Percentiles rank a stretch among this genome's conserved stretches.
Conservation (phyloP, 371 early-diverging fungal species). For the Mortierella sp. region DNA sequence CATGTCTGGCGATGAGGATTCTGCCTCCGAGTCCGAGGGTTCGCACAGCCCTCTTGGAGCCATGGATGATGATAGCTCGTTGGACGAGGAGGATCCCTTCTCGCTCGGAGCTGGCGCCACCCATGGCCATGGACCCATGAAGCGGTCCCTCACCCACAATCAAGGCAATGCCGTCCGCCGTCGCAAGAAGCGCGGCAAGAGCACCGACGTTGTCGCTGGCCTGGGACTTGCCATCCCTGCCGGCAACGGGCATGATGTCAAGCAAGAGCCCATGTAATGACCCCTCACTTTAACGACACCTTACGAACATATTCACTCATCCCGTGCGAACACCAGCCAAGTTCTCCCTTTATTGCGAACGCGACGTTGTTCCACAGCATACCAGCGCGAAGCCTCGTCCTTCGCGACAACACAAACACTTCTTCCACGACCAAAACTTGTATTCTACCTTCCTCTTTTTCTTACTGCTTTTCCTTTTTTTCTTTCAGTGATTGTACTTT, state of each 20-base stretch:
- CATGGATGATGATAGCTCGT: constrained; percentile 52
- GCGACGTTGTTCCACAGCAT: constrained; percentile 12
- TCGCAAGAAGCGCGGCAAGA: constrained; percentile 58
- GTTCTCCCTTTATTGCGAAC: neutral
- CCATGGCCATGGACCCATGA: constrained; percentile 51
- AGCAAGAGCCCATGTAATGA: constrained; percentile 47
- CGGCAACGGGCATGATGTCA: constrained; percentile 34
- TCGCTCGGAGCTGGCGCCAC: constrained; percentile 11
- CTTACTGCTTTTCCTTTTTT: neutral
- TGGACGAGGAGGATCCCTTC: constrained; percentile 43
- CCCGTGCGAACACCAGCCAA: neutral
- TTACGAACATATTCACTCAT: neutral
- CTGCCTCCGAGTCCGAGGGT: constrained; percentile 41
- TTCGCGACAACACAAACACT: neutral
- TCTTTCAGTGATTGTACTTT: constrained; percentile 7
- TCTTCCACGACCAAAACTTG: constrained; percentile 7
- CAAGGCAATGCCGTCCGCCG: constrained; percentile 46
- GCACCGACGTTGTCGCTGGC: constrained; percentile 49
- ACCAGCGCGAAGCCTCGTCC: constrained; percentile 12
- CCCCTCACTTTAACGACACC: constrained; percentile 21
- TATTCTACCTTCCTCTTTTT: constrained; percentile 20
- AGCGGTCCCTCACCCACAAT: constrained; percentile 31
- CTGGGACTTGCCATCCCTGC: constrained; percentile 28
- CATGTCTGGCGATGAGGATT: constrained; percentile 55
- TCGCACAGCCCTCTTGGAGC: constrained; percentile 29